phyloP scores from a whole-genome alignment of 257 asterid genomes.

The Buddleja alternifolia region DNA sequence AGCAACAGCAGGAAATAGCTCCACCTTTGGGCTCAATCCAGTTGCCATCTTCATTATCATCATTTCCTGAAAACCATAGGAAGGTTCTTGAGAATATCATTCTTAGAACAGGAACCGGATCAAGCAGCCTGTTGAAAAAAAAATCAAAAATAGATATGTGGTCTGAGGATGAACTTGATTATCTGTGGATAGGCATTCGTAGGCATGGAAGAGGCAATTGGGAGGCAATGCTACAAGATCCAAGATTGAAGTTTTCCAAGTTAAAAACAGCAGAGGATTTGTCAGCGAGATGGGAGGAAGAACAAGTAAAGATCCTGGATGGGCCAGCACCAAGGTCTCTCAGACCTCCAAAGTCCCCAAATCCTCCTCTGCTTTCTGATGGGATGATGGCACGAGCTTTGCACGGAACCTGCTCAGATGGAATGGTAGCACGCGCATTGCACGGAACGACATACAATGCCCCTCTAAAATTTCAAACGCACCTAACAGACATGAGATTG shows the following conservation, averaged over 20 bases:
- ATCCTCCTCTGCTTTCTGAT: constrained; percentile 59
- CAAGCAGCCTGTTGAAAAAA: constrained; percentile 52
- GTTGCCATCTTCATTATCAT: constrained; percentile 56
- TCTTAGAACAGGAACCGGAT: constrained; percentile 76
- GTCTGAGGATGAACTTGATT: constrained; percentile 97
- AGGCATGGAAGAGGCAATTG: constrained; percentile 92
- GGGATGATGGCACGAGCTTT: constrained; percentile 67
- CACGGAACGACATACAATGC: constrained; percentile 62
- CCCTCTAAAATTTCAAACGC: constrained; percentile 58
- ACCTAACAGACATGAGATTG: constrained; percentile 85
- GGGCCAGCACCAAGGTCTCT: constrained; percentile 50
- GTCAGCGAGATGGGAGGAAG: constrained; percentile 87
- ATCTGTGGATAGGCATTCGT: constrained; percentile 95
- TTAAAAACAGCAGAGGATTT: constrained; percentile 75
- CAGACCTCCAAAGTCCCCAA: constrained; percentile 50
- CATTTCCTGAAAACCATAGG: constrained; percentile 84
- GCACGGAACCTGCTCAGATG: constrained; percentile 49
- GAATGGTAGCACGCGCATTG: constrained; percentile 59
- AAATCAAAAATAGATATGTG: constrained; percentile 65
- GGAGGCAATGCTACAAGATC: constrained; percentile 86
- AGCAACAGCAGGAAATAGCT: constrained; percentile 61
- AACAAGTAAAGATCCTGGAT: constrained; percentile 78
- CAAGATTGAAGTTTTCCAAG: constrained; percentile 78
- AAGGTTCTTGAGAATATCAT: constrained; percentile 80
- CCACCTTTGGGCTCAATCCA: constrained; percentile 58